Conservation (phyloP, 768 basidiomycete species). For the Suillus brevipes region DNA sequence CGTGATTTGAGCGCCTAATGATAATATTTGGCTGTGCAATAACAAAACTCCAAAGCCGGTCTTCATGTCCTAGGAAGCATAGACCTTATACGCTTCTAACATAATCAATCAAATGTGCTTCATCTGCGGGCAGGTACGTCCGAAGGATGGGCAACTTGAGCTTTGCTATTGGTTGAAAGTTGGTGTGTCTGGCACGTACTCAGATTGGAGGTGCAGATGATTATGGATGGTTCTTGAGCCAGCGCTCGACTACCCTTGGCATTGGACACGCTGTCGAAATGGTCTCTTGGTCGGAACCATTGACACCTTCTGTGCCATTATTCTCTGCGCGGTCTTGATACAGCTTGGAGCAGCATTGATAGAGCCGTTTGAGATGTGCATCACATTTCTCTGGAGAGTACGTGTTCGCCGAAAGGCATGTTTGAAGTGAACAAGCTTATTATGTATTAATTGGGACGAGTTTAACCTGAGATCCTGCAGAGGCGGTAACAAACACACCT, state of each 20-base stretch:
- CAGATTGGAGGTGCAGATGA: neutral
- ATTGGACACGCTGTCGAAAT: slow-evolving; percentile 66
- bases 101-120: neutral
- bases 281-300: slow-evolving; percentile 18
- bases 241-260: slow-evolving; percentile 50
- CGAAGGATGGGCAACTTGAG: neutral
- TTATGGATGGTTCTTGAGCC: slow-evolving; percentile 55
- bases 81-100: neutral
- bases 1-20: neutral
- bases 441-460: neutral
- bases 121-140: neutral
- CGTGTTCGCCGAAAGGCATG: slow-evolving; percentile 63
- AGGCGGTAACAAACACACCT: neutral
- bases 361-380: slow-evolving; percentile 49
- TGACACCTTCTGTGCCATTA: slow-evolving; percentile 25
- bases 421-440: slow-evolving; percentile 63
- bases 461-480: neutral
- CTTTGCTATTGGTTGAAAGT: neutral
- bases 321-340: slow-evolving; percentile 36
- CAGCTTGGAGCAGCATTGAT: slow-evolving; percentile 61
- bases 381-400: slow-evolving; percentile 67
- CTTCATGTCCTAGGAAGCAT: neutral
- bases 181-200: neutral
- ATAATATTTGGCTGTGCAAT: neutral
- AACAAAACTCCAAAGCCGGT: neutral